Base-by-base conservation (phyloP, 768 basidiomycete species). In the Russula olivacea region DNA sequence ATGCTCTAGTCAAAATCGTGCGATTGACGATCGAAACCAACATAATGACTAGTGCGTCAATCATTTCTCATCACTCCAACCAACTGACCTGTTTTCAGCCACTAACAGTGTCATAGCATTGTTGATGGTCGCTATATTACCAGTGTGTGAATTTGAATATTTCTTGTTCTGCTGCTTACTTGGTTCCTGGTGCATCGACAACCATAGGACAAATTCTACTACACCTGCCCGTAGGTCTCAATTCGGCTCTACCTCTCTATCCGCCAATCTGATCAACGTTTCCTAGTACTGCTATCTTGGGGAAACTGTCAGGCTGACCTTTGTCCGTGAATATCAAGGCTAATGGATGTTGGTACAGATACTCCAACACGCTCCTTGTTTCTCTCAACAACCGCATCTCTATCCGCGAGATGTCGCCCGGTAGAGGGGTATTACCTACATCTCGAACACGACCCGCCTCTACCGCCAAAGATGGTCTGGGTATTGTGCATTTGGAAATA, bases 311-410 rank as follows among this genome's bases (percentile, higher is more conserved):
- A 40, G 47, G 11, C 4, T 14, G 21, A 5, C 11, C 10, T 3
- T 48, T 17, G 17, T 9, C n/a, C 12, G 14, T 28, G 12, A 3
- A 21, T 52, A 38, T 45, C 12, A 12, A 9, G 25, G n/a, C 25
- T n/a, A 3, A 38, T 63, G 30, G 45, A 15, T 48, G 1, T 30
- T 40, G 43, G 21, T 11, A 17, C 7, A 62, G 61, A 17, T 62
- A 62, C 48, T 57, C 61, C 9, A 62, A 62, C 15, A 56, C 61
- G 38, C 40, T 62, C 11, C 32, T 62, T 4, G 55, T 62, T 23
- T 57, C 61, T 7, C 55, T 62, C 10, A 62, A 62, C 5, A 62
- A 58, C n/a, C 61, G 61, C 49, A 58, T 62, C 55, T 25, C 54
- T 11, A 41, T 61, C 15, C 61, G 54, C 9, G 54, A 61, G 2